phyloP scores from a whole-genome alignment of 2,329 filamentous ascomycete species.

The Colletotrichum sp. region DNA sequence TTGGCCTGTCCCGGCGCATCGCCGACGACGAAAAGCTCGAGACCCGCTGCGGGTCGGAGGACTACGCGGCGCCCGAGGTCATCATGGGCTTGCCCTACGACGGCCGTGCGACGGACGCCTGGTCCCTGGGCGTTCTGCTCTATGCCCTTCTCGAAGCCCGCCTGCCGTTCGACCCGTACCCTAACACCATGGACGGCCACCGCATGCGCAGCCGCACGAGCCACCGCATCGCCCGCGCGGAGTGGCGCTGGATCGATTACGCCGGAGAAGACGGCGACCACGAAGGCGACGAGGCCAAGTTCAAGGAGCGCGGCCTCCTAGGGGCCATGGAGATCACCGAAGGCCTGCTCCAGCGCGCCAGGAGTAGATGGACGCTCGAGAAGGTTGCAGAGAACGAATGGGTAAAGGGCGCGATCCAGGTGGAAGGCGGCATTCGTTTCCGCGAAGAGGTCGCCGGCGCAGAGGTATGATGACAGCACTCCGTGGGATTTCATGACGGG shows the following conservation, averaged over 20 bases:
- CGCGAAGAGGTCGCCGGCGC: slow-evolving; percentile 64
- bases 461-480: slow-evolving; percentile 43
- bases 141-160: slow-evolving; percentile 95
- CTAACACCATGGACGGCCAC: slow-evolving; percentile 77
- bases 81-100: slow-evolving; percentile 96
- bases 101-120: slow-evolving; percentile 88
- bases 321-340: slow-evolving; percentile 86
- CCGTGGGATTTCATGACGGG: not conserved
- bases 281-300: slow-evolving; percentile 67
- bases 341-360: slow-evolving; percentile 80
- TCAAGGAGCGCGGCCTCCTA: slow-evolving; percentile 68
- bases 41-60: slow-evolving; percentile 93
- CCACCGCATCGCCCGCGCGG: slow-evolving; percentile 92
- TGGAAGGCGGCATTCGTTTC: slow-evolving; percentile 67
- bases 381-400: slow-evolving; percentile 76
- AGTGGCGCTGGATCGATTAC: slow-evolving; percentile 94
- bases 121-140: slow-evolving; percentile 91
- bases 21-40: slow-evolving; percentile 87
- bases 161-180: slow-evolving; percentile 89
- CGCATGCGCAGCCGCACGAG: slow-evolving; percentile 82
- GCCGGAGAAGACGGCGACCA: slow-evolving; percentile 87
- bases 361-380: slow-evolving; percentile 76
- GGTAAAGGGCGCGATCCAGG: slow-evolving; percentile 75
- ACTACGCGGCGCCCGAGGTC: slow-evolving; percentile 96
- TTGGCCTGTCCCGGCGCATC: slow-evolving; percentile 87